These are phyloP conservation scores for Candida argentea DNA, from an alignment of 805 yeast genomes.

Conservation along the genomic window DNA sequence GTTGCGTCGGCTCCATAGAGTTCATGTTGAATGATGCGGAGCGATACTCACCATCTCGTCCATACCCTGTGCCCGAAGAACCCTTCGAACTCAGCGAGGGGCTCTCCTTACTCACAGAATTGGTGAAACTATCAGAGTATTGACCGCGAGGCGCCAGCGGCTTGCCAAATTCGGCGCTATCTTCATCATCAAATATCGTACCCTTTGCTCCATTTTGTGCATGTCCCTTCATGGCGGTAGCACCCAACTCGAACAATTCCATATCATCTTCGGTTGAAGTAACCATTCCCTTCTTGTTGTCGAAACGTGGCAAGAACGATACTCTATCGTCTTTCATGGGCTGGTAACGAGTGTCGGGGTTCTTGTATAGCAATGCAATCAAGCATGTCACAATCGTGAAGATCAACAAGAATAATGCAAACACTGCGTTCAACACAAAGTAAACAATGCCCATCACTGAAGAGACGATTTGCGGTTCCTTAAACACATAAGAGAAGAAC, in stretches of 20 bases:
- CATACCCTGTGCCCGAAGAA: slow-evolving; percentile 4
- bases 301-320: slow-evolving; percentile 76
- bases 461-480: slow-evolving; percentile 79
- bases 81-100: slow-evolving; percentile 6
- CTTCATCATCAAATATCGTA: slow-evolving; percentile 18
- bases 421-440: slow-evolving; percentile 81
- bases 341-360: slow-evolving; percentile 92
- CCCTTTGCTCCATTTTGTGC: slow-evolving; percentile 26
- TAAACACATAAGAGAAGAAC: slow-evolving; percentile 79
- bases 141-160: not conserved
- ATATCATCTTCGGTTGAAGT: slow-evolving; percentile 26
- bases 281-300: slow-evolving; percentile 15
- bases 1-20: slow-evolving; percentile 30
- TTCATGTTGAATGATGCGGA: slow-evolving; percentile 20
- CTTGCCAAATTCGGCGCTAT: slow-evolving; percentile 17
- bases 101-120: slow-evolving; percentile 4
- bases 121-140: not conserved
- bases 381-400: slow-evolving; percentile 84
- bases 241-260: slow-evolving; percentile 67
- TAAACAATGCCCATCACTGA: slow-evolving; percentile 87
- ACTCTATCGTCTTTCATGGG: slow-evolving; percentile 96
- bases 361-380: slow-evolving; percentile 73
- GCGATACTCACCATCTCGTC: slow-evolving; percentile 7
- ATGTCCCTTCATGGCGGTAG: slow-evolving; percentile 56
- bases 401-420: slow-evolving; percentile 70